A percentile compares a stretch with the other conserved stretches of the same genome.
These are phyloP conservation scores for Neurospora sp. DNA, from an alignment of 495 filamentous ascomycete genomes.

Conservation along the genomic window DNA sequence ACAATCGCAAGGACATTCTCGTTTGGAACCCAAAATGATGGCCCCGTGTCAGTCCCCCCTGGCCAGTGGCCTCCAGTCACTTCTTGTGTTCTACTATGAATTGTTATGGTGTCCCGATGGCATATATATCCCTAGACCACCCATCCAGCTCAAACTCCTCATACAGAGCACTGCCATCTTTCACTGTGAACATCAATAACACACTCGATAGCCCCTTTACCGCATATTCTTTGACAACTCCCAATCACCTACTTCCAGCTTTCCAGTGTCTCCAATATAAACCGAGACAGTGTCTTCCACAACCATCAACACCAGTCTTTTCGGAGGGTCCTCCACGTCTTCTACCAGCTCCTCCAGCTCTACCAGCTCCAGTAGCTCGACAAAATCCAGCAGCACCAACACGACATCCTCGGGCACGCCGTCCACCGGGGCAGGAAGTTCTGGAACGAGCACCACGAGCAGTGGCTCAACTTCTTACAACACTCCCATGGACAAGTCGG, in stretches of 20 bases:
- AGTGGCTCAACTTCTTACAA: neutral
- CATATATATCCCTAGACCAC: neutral
- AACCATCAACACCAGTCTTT: neutral
- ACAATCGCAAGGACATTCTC: neutral
- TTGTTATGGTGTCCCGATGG: neutral
- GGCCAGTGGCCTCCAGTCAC: neutral
- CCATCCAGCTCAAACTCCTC: neutral
- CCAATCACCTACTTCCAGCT: neutral
- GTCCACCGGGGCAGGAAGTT: neutral
- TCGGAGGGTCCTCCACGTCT: neutral
- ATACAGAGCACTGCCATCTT: neutral
- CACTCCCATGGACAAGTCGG: neutral
- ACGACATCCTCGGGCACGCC: neutral
- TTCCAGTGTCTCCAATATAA: neutral
- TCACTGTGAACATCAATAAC: neutral
- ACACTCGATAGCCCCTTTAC: neutral
- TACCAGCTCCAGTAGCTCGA: neutral
- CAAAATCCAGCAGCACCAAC: neutral
- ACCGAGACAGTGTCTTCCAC: neutral
- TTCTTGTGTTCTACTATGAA: neutral
- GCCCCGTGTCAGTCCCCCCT: neutral
- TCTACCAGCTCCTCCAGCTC: neutral
- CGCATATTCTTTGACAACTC: neutral
- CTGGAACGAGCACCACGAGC: neutral
- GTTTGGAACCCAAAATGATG: neutral